These are phyloP conservation scores for Talaromyces albobiverticillius DNA, from an alignment of 2,329 filamentous ascomycete genomes.

Conservation along the genomic window DNA sequence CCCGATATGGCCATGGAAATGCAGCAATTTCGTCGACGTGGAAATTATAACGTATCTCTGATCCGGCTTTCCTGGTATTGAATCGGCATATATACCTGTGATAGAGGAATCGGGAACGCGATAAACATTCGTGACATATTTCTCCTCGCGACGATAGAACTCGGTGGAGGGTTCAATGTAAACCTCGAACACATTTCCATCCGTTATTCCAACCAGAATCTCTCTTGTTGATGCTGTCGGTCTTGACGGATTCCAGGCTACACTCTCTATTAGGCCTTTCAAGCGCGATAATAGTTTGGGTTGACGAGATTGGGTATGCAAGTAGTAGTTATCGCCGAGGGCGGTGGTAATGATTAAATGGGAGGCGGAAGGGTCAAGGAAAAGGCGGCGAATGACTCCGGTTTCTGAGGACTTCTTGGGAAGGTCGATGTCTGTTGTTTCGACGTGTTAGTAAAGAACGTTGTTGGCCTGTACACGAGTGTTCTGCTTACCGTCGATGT, in stretches of 20 bases:
- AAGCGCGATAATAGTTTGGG: constrained; percentile 78
- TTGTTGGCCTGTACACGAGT: neutral
- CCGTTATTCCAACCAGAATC: constrained; percentile 86
- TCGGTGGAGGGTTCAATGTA: constrained; percentile 93
- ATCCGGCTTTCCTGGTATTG: constrained; percentile 66
- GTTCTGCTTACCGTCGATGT: constrained; percentile 73
- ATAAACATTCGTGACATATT: constrained; percentile 81
- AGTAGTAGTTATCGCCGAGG: constrained; percentile 93
- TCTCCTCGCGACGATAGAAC: constrained; percentile 93
- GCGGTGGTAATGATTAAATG: constrained; percentile 90
- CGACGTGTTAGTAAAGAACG: constrained; percentile 2
- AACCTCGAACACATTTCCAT: constrained; percentile 91
- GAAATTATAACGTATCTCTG: constrained; percentile 74
- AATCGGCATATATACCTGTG: constrained; percentile 81
- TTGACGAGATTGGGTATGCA: constrained; percentile 89
- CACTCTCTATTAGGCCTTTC: constrained; percentile 84
- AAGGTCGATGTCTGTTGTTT: constrained; percentile 81
- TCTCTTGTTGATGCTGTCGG: constrained; percentile 93
- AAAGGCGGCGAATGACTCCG: constrained; percentile 91
- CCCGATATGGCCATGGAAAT: constrained; percentile 75
- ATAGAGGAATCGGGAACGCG: constrained; percentile 79
- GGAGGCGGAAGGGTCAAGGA: constrained; percentile 93
- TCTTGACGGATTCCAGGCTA: constrained; percentile 92
- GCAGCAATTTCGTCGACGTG: constrained; percentile 73
- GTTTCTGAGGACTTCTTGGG: constrained; percentile 89